A percentile compares a stretch with the other conserved stretches of the same genome.
These are phyloP conservation scores for Penicillium occitanis DNA, from an alignment of 2,329 filamentous ascomycete species.

Conservation along the genomic window DNA sequence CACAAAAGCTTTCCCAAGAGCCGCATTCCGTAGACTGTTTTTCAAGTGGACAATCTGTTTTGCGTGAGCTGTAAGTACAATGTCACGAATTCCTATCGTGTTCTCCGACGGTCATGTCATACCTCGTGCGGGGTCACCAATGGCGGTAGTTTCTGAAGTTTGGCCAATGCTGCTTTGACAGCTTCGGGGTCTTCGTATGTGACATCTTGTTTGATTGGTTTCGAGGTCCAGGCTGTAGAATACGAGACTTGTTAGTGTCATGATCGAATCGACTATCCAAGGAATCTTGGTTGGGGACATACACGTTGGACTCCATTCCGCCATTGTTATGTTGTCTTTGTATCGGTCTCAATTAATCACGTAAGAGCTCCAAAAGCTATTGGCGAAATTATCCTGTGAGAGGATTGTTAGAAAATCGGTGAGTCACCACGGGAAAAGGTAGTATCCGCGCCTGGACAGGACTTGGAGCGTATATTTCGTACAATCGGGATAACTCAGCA, in stretches of 20 bases:
- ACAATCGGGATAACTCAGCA: not conserved
- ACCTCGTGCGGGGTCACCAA: constrained; percentile 50
- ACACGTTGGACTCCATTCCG: constrained; percentile 35
- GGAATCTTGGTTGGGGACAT: constrained; percentile 16
- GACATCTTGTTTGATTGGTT: constrained; percentile 50
- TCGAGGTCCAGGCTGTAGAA: constrained; percentile 42
- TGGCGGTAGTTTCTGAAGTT: constrained; percentile 48
- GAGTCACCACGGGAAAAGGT: not conserved
- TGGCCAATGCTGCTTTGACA: constrained; percentile 41
- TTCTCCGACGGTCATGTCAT: constrained; percentile 1
- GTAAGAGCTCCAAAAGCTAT: not conserved
- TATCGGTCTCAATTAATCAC: not conserved
- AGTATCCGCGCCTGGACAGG: not conserved
- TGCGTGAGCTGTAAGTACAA: not conserved
- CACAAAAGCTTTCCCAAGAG: constrained; percentile 85
- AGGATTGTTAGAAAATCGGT: not conserved
- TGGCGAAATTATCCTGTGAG: not conserved
- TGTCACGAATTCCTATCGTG: not conserved
- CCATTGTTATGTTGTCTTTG: constrained; percentile 23
- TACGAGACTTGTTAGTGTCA: not conserved
- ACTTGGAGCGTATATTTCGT: not conserved
- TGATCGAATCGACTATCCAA: not conserved
- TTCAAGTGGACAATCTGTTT: constrained; percentile 71
- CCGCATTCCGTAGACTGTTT: constrained; percentile 77
- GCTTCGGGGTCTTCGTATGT: constrained; percentile 45